These are phyloP conservation scores for Eimeria nieschulzi DNA, from an alignment of 169 alveolate genomes.

Conservation along the genomic window DNA sequence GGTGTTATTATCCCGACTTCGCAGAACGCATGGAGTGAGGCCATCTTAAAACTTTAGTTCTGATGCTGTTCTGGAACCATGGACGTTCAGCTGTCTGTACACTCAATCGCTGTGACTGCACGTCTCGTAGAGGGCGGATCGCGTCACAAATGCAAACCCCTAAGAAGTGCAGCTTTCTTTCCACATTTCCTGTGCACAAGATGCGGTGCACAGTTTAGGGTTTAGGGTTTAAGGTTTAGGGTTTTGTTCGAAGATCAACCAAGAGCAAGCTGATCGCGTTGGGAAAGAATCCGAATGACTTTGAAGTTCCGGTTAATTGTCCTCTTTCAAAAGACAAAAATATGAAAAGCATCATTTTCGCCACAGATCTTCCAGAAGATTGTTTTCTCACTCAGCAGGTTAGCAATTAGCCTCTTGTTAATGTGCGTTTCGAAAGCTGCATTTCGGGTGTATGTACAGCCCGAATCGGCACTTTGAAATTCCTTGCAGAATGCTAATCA, in stretches of 20 bases:
- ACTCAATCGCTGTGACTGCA: no score
- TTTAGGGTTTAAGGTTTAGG: background rate
- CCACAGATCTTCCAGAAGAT: slow-evolving; percentile 64
- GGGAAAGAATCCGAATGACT: slow-evolving; percentile 58
- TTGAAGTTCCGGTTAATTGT: slow-evolving; percentile 40
- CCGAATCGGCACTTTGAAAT: no score
- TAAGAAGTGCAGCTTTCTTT: no score
- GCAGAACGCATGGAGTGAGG: slow-evolving; percentile 26
- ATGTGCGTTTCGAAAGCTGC: background rate
- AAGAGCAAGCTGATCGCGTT: slow-evolving; percentile 6
- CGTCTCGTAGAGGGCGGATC: no score
- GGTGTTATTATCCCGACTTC: slow-evolving; percentile 70
- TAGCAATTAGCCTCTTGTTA: no score
- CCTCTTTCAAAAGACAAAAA: slow-evolving; percentile 48
- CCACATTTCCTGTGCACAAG: no score
- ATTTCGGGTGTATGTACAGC: slow-evolving; percentile 6
- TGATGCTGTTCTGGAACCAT: background rate
- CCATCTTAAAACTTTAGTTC: background rate
- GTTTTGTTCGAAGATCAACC: background rate
- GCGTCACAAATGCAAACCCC: no score
- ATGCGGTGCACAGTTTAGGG: no score
- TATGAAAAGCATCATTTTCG: slow-evolving; percentile 28
- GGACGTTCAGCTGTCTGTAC: background rate
- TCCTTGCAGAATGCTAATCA: background rate
- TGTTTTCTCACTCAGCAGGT: slow-evolving; percentile 59